Base-by-base conservation (phyloP, 768 basidiomycete species). In the Cyclocybe aegerita region DNA sequence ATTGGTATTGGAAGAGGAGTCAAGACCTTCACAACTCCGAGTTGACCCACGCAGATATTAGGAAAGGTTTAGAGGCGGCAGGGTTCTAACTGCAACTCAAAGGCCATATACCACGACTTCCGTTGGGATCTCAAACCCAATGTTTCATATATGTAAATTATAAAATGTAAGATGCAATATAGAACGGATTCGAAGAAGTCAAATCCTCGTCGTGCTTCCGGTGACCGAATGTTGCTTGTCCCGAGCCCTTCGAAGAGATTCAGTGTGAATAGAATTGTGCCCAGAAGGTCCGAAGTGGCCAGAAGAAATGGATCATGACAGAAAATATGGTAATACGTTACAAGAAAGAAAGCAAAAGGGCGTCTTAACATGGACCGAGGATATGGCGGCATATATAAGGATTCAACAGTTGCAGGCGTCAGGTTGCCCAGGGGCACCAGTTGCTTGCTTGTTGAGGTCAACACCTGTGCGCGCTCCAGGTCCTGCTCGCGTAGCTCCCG, bases 341-440 rank as follows among this genome's bases (percentile, higher is more conserved):
- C 62, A 69, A 60, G 52, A 60, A 63, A 66, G 59, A 56, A 64
- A 57, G 48, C 56, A 64, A 56, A 44, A 53, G 49, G 54, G 50
- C 55, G 44, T 39, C 52, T 50, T 57, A 39, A 53, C 48, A 52
- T 43, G 46, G 12, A 46, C 16, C 32, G 40, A 55, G 36, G 43
- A 29, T 48, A 43, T 41, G 46, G n/a, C 35, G 11, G 45, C 15
- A 16, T 14, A 46, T 38, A n/a, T 11, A 39, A 36, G 29, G 38
- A 48, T 46, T 72, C 72, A 93, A 69, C 90, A 93, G 64, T 90
- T 92, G 74, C 90, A 93, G 48, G 73, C 70, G 38, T 90, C 88
- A 55, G 75, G 75, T 62, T 81, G 78, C 38, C 75, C 77, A 54
- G 75, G 74, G 11, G 75, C 64, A 52, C 68, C 57, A 15, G 78